Evolutionary conservation across 495 filamentous ascomycete genomes (phyloP).

Genomic region (Aspergillus kassunensis): DNA sequence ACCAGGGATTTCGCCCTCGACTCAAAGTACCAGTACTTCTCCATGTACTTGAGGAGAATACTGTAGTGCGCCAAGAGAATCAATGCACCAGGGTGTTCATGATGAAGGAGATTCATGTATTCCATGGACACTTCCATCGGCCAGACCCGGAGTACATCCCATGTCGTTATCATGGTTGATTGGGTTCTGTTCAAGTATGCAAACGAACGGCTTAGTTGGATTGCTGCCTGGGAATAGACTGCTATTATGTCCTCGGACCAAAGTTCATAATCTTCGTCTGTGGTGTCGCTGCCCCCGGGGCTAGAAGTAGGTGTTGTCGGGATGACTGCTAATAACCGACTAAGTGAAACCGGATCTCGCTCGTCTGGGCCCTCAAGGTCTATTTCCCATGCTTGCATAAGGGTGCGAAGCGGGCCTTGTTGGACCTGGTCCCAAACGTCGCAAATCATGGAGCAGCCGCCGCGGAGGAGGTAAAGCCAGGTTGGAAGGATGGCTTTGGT

Average conservation of each 20-base stretch:
- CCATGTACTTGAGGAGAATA: not conserved
- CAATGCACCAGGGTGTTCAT: not conserved
- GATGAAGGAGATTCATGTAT: not conserved
- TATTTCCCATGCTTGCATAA: not conserved
- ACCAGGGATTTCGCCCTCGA: not conserved
- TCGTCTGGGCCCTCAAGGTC: not conserved
- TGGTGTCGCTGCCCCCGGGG: no score
- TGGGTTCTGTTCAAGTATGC: not conserved
- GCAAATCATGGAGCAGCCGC: constrained; percentile 12
- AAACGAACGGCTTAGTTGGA: not conserved
- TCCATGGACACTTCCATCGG: not conserved
- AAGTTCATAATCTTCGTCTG: not conserved
- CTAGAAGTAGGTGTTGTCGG: no score
- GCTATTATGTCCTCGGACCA: not conserved
- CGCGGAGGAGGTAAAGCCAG: constrained; percentile 7
- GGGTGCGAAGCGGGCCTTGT: not conserved
- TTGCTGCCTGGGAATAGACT: not conserved
- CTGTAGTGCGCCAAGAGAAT: not conserved
- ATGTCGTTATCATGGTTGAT: not conserved
- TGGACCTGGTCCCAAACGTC: not conserved
- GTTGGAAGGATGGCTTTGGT: not conserved
- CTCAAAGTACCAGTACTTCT: not conserved
- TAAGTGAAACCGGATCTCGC: not conserved
- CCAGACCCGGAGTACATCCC: not conserved
- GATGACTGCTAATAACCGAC: not conserved